These are phyloP conservation scores for Termitomyces sp. DNA, from an alignment of 768 basidiomycete species.

Conservation along the genomic window DNA sequence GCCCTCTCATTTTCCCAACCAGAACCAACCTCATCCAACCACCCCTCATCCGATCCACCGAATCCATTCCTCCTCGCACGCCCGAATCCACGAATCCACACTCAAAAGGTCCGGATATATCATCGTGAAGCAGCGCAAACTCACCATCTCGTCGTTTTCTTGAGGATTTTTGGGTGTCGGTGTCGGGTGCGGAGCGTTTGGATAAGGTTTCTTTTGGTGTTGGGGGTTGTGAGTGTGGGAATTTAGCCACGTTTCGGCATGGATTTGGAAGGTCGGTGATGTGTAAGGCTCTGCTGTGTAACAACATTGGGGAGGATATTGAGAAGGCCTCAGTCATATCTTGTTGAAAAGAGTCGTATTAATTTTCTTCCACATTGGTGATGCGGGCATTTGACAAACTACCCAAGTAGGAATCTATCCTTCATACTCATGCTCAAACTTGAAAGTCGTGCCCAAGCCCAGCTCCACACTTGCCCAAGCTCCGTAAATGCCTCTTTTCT, in stretches of 20 bases:
- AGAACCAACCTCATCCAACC: neutral
- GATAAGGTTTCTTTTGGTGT: neutral
- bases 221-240: constrained; percentile 13
- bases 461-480: too few species aligned
- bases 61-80: constrained; percentile 3
- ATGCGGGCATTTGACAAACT: too few species aligned
- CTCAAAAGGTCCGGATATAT: constrained; percentile 8
- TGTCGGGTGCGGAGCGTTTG: constrained; percentile 16
- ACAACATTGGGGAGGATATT: too few species aligned
- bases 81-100: constrained; percentile 7
- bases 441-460: too few species aligned
- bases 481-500: too few species aligned
- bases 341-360: too few species aligned
- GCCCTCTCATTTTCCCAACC: neutral
- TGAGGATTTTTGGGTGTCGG: constrained; percentile 22
- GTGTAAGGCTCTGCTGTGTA: too few species aligned
- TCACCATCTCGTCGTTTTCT: constrained; percentile 42
- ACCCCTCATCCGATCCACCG: neutral
- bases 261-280: neutral
- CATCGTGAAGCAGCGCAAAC: constrained; percentile 20
- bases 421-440: too few species aligned
- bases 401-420: too few species aligned
- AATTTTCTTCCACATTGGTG: too few species aligned
- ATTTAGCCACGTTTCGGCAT: constrained; percentile 1
- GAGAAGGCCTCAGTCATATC: too few species aligned